phyloP scores from a whole-genome alignment of 805 yeast species.

The Candida insectorum region DNA sequence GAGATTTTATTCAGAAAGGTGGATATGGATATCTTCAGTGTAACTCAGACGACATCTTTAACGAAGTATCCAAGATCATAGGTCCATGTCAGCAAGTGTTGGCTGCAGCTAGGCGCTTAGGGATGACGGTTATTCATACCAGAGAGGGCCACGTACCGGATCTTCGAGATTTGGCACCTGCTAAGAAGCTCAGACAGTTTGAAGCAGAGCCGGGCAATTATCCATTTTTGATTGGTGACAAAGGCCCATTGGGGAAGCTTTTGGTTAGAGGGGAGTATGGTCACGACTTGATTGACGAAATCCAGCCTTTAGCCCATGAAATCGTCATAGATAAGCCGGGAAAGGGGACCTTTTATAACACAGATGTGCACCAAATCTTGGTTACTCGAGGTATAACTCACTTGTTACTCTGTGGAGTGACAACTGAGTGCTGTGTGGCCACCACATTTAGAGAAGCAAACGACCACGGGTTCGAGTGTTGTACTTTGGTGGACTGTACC shows the following conservation, averaged over 20 bases:
- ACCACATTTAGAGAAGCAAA: conserved; percentile 12
- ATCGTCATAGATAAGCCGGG: conserved; percentile 12
- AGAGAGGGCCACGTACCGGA: conserved; percentile 10
- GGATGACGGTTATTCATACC: conserved; percentile 9
- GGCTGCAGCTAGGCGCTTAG: conserved; percentile 8
- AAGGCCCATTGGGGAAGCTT: conserved; percentile 9
- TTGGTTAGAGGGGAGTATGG: conserved; percentile 10
- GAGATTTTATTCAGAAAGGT: conserved; percentile 10
- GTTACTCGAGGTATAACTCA: conserved; percentile 11
- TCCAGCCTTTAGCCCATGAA: conserved; percentile 6
- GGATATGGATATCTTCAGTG: conserved; percentile 11
- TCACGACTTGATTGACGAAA: conserved; percentile 7
- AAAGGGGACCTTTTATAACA: conserved; percentile 10
- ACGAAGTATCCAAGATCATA: conserved; percentile 6
- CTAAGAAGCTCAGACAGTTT: conserved; percentile 7
- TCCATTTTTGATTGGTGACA: conserved; percentile 8
- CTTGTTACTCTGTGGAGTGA: conserved; percentile 9
- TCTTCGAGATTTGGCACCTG: conserved; percentile 9
- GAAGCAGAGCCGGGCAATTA: conserved; percentile 7
- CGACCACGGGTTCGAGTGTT: conserved; percentile 12
- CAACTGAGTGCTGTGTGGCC: conserved; percentile 12
- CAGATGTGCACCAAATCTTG: conserved; percentile 10
- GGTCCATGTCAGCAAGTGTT: conserved; percentile 6
- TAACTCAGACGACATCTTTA: conserved; percentile 3
- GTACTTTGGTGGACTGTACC: conserved; percentile 9